These are phyloP conservation scores for Phytophthora megakarya DNA, from an alignment of 352 stramenopile species.

Conservation along the genomic window DNA sequence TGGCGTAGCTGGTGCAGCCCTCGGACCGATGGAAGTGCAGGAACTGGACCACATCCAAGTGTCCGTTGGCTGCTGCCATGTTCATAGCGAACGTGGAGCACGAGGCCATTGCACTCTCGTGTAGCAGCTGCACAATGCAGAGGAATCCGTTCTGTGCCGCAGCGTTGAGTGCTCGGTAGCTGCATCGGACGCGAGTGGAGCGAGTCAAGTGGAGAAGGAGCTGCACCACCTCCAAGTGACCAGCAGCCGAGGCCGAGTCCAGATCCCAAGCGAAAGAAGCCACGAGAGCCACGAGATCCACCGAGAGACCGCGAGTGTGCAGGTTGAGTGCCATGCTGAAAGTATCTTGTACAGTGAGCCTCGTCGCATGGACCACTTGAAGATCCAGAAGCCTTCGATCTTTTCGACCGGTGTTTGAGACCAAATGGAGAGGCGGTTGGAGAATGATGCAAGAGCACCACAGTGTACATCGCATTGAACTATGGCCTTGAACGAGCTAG, in stretches of 20 bases:
- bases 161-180: slow-evolving; percentile 29
- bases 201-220: slow-evolving; percentile 22
- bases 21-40: slow-evolving; percentile 41
- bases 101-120: slow-evolving; percentile 4
- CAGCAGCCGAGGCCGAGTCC: slow-evolving; percentile 28
- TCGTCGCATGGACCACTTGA: slow-evolving; percentile 34
- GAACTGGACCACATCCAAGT: slow-evolving; percentile 35
- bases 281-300: slow-evolving; percentile 35
- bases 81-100: slow-evolving; percentile 42
- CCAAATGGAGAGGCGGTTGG: too few relatives aligned
- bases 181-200: slow-evolving; percentile 11
- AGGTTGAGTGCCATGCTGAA: slow-evolving; percentile 17
- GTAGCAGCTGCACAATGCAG: slow-evolving; percentile 24
- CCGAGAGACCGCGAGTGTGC: slow-evolving; percentile 10
- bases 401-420: slow-evolving; percentile 15
- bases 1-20: slow-evolving; percentile 45
- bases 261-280: slow-evolving; percentile 41
- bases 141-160: slow-evolving; percentile 30
- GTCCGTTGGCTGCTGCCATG: slow-evolving; percentile 38
- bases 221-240: slow-evolving; percentile 32
- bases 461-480: too few relatives aligned
- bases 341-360: slow-evolving; percentile 26
- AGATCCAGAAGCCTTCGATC: slow-evolving; percentile 18
- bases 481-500: not conserved
- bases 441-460: too few relatives aligned